A percentile compares a stretch with the other conserved stretches of the same genome.
Evolutionary conservation across 768 basidiomycete genomes (phyloP).

Genomic region (Trametes cubensis): DNA sequence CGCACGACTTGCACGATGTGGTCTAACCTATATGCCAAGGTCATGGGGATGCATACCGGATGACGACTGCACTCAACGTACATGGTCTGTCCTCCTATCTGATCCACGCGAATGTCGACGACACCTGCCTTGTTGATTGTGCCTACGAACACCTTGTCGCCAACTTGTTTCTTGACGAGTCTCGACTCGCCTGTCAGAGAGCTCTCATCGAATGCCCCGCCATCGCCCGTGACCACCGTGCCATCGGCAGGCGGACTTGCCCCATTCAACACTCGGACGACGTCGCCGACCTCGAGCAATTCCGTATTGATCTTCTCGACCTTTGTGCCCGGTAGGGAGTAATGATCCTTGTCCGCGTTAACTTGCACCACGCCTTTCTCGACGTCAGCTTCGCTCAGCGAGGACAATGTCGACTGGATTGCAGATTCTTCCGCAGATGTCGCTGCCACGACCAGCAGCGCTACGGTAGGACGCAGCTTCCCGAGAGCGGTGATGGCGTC

Average conservation of each 20-base stretch:
- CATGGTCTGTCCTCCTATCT: slow-evolving; percentile 72
- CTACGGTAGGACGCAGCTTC: slow-evolving; percentile 62
- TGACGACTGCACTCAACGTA: no score
- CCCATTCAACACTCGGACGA: slow-evolving; percentile 73
- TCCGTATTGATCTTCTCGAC: slow-evolving; percentile 52
- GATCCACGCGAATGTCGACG: slow-evolving; percentile 63
- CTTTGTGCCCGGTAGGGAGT: slow-evolving; percentile 28
- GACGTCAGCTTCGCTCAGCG: slow-evolving; percentile 33
- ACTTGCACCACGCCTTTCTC: no score
- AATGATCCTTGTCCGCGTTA: no score
- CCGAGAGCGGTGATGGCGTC: slow-evolving; percentile 74
- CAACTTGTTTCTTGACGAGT: slow-evolving; percentile 57
- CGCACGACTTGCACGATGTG: slow-evolving; percentile 74
- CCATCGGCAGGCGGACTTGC: slow-evolving; percentile 80
- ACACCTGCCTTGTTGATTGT: slow-evolving; percentile 69
- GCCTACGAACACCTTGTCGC: slow-evolving; percentile 74
- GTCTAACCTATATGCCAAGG: slow-evolving; percentile 78
- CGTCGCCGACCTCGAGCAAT: slow-evolving; percentile 76
- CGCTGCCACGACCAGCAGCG: slow-evolving; percentile 47
- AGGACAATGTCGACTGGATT: no score
- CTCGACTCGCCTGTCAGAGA: slow-evolving; percentile 82
- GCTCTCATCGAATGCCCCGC: slow-evolving; percentile 74
- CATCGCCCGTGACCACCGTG: slow-evolving; percentile 50
- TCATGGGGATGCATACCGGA: no score
- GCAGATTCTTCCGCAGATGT: no score